A percentile compares a stretch with the other conserved stretches of the same genome.
Conservation (phyloP, 257 asterid genomes). For the Rhazya stricta region DNA sequence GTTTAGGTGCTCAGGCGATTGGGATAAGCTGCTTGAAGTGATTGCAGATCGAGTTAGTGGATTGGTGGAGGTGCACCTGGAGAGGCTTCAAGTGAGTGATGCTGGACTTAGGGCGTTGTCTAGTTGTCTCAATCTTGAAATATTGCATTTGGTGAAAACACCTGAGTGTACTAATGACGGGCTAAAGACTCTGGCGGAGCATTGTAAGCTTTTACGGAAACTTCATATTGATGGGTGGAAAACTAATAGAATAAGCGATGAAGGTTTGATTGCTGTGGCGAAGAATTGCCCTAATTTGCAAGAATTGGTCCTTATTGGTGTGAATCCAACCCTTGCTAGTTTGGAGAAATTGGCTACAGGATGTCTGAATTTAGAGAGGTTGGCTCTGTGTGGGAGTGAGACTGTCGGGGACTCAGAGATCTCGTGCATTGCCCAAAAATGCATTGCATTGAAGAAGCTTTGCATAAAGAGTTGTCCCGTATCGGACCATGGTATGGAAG, state of each 20-base stretch:
- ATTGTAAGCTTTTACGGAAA: conserved; percentile 61
- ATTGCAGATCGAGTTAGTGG: conserved; percentile 37
- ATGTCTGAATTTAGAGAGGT: conserved; percentile 68
- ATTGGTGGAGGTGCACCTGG: conserved; percentile 64
- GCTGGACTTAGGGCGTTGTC: conserved; percentile 55
- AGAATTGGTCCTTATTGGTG: conserved; percentile 80
- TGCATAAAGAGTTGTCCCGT: conserved; percentile 91
- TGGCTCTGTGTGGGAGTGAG: conserved; percentile 86
- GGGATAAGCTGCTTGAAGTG: conserved; percentile 67
- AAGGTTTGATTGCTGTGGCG: conserved; percentile 75
- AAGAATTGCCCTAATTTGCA: conserved; percentile 59
- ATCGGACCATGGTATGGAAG: conserved; percentile 76
- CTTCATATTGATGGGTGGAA: conserved; percentile 92
- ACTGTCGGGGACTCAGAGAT: conserved; percentile 81
- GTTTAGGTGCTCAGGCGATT: conserved; percentile 83
- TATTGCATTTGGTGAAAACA: conserved; percentile 78
- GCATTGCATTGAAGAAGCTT: conserved; percentile 65
- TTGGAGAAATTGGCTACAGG: conserved; percentile 54
- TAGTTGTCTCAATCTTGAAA: conserved; percentile 48
- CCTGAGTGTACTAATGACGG: conserved; percentile 78
- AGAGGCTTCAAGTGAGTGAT: conserved; percentile 80
- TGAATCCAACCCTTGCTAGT: conserved; percentile 62
- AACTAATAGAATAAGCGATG: conserved; percentile 72
- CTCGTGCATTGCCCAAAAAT: conserved; percentile 70
- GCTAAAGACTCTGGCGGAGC: conserved; percentile 51